These are phyloP conservation scores for Canna indica DNA, from an alignment of 176 grass and related monocot species.

Conservation along the genomic window DNA sequence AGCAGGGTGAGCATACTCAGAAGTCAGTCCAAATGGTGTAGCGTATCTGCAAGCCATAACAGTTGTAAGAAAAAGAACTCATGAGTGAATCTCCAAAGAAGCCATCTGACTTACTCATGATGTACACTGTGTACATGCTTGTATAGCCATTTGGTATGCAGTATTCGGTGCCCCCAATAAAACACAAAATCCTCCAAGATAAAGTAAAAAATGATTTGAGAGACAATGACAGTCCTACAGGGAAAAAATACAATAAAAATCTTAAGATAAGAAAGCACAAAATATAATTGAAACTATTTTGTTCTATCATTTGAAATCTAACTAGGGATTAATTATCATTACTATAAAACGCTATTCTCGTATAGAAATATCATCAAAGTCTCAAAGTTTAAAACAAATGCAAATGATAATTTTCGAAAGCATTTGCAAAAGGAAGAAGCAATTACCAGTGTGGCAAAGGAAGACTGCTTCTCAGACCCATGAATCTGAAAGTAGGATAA, in stretches of 20 bases:
- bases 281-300: not conserved
- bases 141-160: slow-evolving; percentile 18
- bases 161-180: slow-evolving; percentile 14
- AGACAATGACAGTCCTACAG: slow-evolving; percentile 9
- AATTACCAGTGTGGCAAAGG: slow-evolving; percentile 15
- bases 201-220: slow-evolving; percentile 17
- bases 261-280: not conserved
- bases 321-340: not conserved
- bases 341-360: not conserved
- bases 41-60: not conserved
- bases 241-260: not conserved
- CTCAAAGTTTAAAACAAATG: not conserved
- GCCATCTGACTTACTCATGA: slow-evolving; percentile 2
- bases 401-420: not conserved
- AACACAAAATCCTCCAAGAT: slow-evolving; percentile 18
- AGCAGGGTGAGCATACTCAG: slow-evolving; percentile 17
- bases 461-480: slow-evolving; percentile 12
- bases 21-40: slow-evolving; percentile 18
- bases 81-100: not conserved
- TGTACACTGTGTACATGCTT: slow-evolving; percentile 18
- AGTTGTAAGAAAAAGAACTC: not conserved
- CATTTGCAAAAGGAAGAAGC: not conserved
- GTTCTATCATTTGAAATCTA: not conserved
- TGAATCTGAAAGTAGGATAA: slow-evolving; percentile 17
- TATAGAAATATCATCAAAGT: not conserved